Evolutionary conservation across 2,329 filamentous ascomycete genomes (phyloP), one percentile per base, ranked within the genome.

Genomic region (Pestalotiopsis sp.): DNA sequence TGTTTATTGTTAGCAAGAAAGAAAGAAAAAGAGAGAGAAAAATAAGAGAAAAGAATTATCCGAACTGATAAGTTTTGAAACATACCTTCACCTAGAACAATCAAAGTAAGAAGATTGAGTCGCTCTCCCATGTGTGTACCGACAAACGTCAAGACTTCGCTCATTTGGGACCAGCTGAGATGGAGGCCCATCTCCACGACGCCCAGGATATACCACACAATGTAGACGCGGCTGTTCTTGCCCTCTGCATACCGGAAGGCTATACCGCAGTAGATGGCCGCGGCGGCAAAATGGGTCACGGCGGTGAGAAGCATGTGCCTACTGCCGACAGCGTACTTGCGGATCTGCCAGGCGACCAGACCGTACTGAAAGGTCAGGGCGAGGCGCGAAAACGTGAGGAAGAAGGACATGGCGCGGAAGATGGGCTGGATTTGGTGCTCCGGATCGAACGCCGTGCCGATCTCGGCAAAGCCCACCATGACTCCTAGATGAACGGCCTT

Each of bases 381-480:
- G n/a, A 86, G 72, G 11, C 88, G 82, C 30, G 86, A 89, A 6
- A 83, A 78, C 68, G 83, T 82, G 14, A 90, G 78, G 55, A 85
- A 84, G 35, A 85, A 66, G 11, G 81, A 83, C 79, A 83, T 80
- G 5, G 78, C 77, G 60, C 75, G 75, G 75, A 83, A 82, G 1
- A 80, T 79, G 22, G 73, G 69, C 20, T 73, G 64, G 9, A 81
- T 73, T 69, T 84, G 81, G 11, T 80, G 69, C 1, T 74, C 69
- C 0, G 82, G 80, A 13, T 80, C 75, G 60, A 84, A 84, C 58
- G 79, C 80, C 10, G 82, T 81, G 0, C 87, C 88, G 5, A 89
- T 84, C 40, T 89, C 86, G 6, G 89, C 87, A 70, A 91, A 90
- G 2, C 87, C 88, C 56, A 90, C 83, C 86, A 92, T 89, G 55